Conservation (phyloP, 305 asterid genomes). For the Fraxinus baroniana region DNA sequence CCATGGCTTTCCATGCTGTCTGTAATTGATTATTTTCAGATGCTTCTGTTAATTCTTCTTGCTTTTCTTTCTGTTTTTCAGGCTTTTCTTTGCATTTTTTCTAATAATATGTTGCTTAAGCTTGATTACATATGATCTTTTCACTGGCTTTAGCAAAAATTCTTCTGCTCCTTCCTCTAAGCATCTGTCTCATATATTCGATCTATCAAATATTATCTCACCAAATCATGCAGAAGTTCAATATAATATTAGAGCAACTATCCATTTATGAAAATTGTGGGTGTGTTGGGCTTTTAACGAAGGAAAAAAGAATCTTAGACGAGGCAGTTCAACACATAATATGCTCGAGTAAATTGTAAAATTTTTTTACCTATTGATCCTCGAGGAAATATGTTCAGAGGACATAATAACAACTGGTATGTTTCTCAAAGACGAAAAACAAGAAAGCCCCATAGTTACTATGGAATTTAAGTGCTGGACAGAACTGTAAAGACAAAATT, state of each 20-base stretch:
- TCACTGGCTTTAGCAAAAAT: conserved; percentile 85
- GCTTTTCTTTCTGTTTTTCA: conserved; percentile 9
- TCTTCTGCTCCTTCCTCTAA: conserved; percentile 95
- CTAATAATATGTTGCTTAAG: conserved; percentile 82
- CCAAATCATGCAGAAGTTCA: neutral
- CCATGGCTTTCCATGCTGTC: conserved; percentile 47
- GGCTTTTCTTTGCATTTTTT: conserved; percentile 35
- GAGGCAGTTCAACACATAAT: neutral
- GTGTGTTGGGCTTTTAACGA: neutral
- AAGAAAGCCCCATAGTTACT: conserved; percentile 9
- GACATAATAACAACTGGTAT: conserved; percentile 96
- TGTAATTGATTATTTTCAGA: neutral
- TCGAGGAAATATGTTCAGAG: conserved; percentile 89
- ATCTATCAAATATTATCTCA: neutral
- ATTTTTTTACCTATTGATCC: conserved; percentile 61
- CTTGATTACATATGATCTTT: conserved; percentile 66
- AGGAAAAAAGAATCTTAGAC: neutral
- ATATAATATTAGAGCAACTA: neutral
- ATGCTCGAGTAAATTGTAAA: neutral
- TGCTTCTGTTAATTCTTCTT: conserved; percentile 1
- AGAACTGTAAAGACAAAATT: neutral
- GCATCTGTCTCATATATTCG: conserved; percentile 45
- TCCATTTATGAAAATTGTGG: neutral
- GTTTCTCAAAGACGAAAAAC: conserved; percentile 52
- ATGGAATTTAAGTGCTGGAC: neutral